Evolutionary conservation across 768 basidiomycete genomes (phyloP), one percentile per base, ranked within the genome.

Genomic region (Aureoboletus auriporus): DNA sequence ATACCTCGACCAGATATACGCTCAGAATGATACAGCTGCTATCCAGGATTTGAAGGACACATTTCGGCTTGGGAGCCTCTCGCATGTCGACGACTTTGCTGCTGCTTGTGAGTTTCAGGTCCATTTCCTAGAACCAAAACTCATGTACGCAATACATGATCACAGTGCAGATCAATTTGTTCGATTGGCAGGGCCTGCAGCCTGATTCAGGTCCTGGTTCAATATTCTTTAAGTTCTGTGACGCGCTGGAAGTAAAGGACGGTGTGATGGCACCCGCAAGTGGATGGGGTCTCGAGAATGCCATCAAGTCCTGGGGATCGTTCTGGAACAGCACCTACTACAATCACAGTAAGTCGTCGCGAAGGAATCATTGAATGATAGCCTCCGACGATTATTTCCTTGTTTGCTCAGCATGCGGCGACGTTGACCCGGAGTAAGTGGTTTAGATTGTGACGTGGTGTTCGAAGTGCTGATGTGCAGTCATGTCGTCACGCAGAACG

Each of bases 111-210:
- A 47, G 75, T 69, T 2, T 4, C 12, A 3, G 3, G 35, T 39
- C 37, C 23, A 7, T 23, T 16, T 37, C 11, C 2, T 27, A 13
- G 3, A 10, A 10, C 33, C 6, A 8, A 13, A 8, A 8, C 10
- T 27, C 5, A 39, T 27, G 13, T 8, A 40, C 62, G 69, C 56
- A 60, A 61, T 57, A 55, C 55, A 53, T 28, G 57, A 57, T 60
- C 42, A 44, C 38, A 82, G 45, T 75, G 69, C 47, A 76, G 79
- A 55, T 76, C 77, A 57, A 70, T 83, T 7, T 46, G 46, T 82
- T 76, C 73, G 82, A 85, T 44, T 89, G 86, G 86, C 86, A 88
- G 56, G 54, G 57, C 8, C 59, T 88, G 16, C 77, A 80, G 36
- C 79, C 81, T 1, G 68, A 71, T 14, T 62, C 65, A 3, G 82